These are phyloP conservation scores for Boletus edulis DNA, from an alignment of 768 basidiomycete genomes.

Conservation along the genomic window DNA sequence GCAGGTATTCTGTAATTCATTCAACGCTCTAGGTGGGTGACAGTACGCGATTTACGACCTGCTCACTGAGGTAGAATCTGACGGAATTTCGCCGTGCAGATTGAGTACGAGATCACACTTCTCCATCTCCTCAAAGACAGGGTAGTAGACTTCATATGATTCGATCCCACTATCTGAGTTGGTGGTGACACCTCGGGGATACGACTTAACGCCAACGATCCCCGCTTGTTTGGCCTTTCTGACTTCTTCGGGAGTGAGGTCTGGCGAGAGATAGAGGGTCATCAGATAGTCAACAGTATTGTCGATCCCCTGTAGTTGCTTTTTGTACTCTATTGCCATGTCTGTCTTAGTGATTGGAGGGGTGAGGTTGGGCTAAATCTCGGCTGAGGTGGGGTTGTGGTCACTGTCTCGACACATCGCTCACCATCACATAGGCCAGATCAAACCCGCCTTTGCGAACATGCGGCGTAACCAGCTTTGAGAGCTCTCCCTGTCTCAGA, in stretches of 20 bases:
- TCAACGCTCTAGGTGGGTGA: background rate
- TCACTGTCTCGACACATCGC: constrained; percentile 15
- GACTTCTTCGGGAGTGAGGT: constrained; percentile 88
- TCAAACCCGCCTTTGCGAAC: constrained; percentile 86
- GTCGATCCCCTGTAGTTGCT: constrained; percentile 70
- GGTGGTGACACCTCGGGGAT: constrained; percentile 96
- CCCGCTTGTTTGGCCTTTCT: constrained; percentile 84
- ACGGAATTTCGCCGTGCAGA: constrained; percentile 95
- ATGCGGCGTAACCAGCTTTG: constrained; percentile 84
- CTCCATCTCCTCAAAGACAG: constrained; percentile 92
- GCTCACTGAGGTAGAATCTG: constrained; percentile 61
- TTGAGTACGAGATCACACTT: constrained; percentile 92
- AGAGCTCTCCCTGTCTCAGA: constrained; percentile 83
- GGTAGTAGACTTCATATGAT: constrained; percentile 91
- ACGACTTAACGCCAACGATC: constrained; percentile 90
- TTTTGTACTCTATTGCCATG: constrained; percentile 78
- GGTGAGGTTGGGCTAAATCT: constrained; percentile 79
- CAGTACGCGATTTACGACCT: background rate
- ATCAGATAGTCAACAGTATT: constrained; percentile 84
- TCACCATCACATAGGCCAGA: constrained; percentile 95
- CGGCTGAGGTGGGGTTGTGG: constrained; percentile 9
- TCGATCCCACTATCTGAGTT: constrained; percentile 97
- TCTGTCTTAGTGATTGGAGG: constrained; percentile 86
- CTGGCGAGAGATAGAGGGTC: constrained; percentile 93
- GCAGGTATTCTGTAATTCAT: constrained; percentile 67